These are phyloP conservation scores for Periglandula ipomoeae DNA, from an alignment of 2,329 filamentous ascomycete genomes.

Conservation along the genomic window DNA sequence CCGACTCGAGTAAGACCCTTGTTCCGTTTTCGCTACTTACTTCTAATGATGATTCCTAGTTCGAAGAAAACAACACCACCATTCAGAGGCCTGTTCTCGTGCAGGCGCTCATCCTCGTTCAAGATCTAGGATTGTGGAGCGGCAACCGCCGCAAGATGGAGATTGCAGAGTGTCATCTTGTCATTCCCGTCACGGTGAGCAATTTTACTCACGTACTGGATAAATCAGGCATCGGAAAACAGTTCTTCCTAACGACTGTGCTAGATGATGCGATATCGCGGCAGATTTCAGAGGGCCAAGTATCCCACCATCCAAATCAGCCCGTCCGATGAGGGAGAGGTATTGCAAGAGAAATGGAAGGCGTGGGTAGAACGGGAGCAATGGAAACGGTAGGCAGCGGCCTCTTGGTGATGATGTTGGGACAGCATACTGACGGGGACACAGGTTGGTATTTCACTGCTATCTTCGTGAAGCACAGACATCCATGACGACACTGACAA, in stretches of 20 bases:
- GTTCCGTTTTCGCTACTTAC: no score
- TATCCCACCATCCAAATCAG: slow-evolving; percentile 42
- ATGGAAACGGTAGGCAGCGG: slow-evolving; percentile 51
- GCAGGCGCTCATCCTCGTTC: slow-evolving; percentile 37
- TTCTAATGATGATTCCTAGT: slow-evolving; percentile 19
- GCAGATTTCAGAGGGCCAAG: slow-evolving; percentile 47
- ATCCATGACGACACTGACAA: slow-evolving; percentile 57
- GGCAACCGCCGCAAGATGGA: slow-evolving; percentile 48
- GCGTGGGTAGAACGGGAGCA: slow-evolving; percentile 56
- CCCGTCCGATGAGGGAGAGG: slow-evolving; percentile 45
- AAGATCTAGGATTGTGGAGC: slow-evolving; percentile 45
- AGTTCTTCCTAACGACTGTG: slow-evolving; percentile 10
- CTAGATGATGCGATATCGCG: slow-evolving; percentile 47
- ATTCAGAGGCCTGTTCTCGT: slow-evolving; percentile 39
- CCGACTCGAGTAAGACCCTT: slow-evolving; percentile 22
- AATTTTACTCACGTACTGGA: no score
- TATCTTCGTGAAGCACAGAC: slow-evolving; percentile 58
- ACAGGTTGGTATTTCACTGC: slow-evolving; percentile 52
- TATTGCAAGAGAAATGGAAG: slow-evolving; percentile 55
- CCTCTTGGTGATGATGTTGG: no score
- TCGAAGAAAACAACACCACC: slow-evolving; percentile 39
- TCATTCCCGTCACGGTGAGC: slow-evolving; percentile 35
- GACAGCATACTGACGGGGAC: not conserved
- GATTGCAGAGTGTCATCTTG: slow-evolving; percentile 41
- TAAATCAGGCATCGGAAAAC: not conserved